Evolutionary conservation across 1,284 basidiomycete genomes (phyloP).

Genomic region (Apiotrichum siamense): DNA sequence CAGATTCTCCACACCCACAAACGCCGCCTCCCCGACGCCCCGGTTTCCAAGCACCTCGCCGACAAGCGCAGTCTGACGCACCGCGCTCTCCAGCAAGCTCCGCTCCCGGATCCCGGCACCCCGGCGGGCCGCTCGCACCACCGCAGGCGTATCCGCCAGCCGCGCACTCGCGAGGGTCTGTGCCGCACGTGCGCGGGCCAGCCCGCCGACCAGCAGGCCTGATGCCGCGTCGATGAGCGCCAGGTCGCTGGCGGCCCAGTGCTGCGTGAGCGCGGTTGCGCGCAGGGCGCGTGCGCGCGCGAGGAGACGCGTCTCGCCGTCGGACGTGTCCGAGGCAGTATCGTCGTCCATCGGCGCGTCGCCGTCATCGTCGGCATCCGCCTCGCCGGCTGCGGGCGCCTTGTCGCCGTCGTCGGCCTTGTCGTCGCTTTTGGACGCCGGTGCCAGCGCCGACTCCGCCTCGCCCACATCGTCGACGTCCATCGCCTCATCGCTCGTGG

Average conservation of each 20-base stretch:
- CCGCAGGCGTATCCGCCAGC: too few species aligned
- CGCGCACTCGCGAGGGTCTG: neutral
- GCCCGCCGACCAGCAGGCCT: neutral
- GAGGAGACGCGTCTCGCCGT: conserved; percentile 1
- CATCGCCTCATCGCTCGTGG: neutral
- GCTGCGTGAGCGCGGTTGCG: neutral
- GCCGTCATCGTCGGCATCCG: neutral
- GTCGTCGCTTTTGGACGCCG: too few species aligned
- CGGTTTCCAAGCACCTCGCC: conserved; percentile 3
- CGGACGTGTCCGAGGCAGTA: neutral
- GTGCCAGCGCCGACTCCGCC: neutral
- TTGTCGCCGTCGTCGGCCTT: neutral
- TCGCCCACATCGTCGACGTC: neutral
- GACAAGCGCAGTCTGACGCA: conserved; percentile 17
- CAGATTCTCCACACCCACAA: conserved; percentile 7
- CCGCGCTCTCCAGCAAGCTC: conserved; percentile 6
- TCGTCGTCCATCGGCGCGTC: neutral
- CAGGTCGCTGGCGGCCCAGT: conserved; percentile 1
- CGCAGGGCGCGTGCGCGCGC: conserved; percentile 1
- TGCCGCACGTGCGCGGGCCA: too few species aligned
- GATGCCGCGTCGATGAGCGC: conserved; percentile 7
- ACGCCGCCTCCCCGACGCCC: conserved; percentile 13
- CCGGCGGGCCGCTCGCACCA: too few species aligned
- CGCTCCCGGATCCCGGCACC: conserved; percentile 8
- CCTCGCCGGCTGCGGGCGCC: neutral